Base-by-base conservation (phyloP, 129 eudicot genomes). In the Erigeron canadensis region DNA sequence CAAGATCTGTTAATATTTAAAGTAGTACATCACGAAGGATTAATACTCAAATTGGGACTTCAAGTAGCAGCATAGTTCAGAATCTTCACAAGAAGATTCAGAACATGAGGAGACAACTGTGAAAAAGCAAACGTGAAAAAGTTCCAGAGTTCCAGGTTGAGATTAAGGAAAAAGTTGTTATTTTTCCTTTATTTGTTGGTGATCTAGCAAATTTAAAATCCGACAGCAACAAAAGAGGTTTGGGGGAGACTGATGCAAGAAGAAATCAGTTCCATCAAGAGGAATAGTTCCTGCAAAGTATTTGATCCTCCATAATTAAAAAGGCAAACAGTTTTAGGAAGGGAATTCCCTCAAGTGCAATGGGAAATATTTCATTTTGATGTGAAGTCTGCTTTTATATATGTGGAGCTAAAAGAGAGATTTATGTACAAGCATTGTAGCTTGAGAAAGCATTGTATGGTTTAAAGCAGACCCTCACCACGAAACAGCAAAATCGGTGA, bases 391-490 rank as follows among this genome's bases (percentile, higher is more conserved):
- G n/a, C n/a, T n/a, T n/a, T n/a, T n/a, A n/a, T n/a, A n/a, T n/a
- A n/a, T n/a, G n/a, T n/a, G n/a, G n/a, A n/a, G n/a, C n/a, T n/a
- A n/a, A n/a, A n/a, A n/a, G n/a, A n/a, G n/a, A n/a, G n/a, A n/a
- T n/a, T n/a, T n/a, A n/a, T n/a, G n/a, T n/a, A n/a, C n/a, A n/a
- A n/a, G n/a, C n/a, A n/a, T n/a, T n/a, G n/a, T n/a, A 21, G 18
- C 60, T 70, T 8, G 45, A 13, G 37, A 70, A 70, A 10, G 46
- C 50, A 12, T n/a, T 70, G 16, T n/a, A 70, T 53, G 63, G 51
- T 4, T 22, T 69, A 34, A 69, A 69, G 51, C 73, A 69, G 34
- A 28, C 62, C 73, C 15, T 43, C 34, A 50, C 63, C 46, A 6
- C 10, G 63, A 46, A 12, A 69, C 43, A 34, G 10, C 41, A 22